A percentile compares a stretch with the other conserved stretches of the same genome.
phyloP scores from a whole-genome alignment of 306 rosid species.

The Cucurbita ficifolia region DNA sequence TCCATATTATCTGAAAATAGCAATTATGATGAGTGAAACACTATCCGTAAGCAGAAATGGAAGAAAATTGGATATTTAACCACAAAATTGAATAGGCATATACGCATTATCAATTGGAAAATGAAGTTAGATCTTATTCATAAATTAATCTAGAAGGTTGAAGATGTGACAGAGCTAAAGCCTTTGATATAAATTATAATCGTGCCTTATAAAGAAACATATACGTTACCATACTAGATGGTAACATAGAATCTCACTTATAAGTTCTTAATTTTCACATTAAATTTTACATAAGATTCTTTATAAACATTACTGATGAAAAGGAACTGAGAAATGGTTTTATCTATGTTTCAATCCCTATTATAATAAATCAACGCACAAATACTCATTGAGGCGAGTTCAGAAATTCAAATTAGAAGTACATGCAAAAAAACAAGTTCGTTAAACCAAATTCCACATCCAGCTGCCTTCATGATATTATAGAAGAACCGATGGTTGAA shows the following conservation, averaged over 20 bases:
- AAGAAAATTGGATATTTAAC: background rate
- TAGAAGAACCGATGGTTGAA: background rate
- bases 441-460: background rate
- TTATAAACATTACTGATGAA: background rate
- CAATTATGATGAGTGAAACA: slow-evolving; percentile 10
- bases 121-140: background rate
- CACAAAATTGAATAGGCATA: slow-evolving; percentile 2
- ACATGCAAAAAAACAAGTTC: background rate
- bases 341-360: background rate
- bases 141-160: background rate
- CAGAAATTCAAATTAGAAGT: background rate
- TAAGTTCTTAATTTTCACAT: background rate
- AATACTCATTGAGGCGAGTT: background rate
- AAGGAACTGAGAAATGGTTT: background rate
- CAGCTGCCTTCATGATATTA: background rate
- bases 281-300: background rate
- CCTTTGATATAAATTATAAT: background rate
- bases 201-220: background rate
- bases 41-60: background rate
- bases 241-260: background rate
- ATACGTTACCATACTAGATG: background rate
- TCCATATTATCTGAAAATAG: slow-evolving; percentile 53
- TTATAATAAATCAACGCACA: background rate
- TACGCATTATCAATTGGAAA: background rate
- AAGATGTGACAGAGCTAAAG: background rate